Evolutionary conservation across 2,329 filamentous ascomycete species (phyloP).

Genomic region (Setomelanomma holmii): DNA sequence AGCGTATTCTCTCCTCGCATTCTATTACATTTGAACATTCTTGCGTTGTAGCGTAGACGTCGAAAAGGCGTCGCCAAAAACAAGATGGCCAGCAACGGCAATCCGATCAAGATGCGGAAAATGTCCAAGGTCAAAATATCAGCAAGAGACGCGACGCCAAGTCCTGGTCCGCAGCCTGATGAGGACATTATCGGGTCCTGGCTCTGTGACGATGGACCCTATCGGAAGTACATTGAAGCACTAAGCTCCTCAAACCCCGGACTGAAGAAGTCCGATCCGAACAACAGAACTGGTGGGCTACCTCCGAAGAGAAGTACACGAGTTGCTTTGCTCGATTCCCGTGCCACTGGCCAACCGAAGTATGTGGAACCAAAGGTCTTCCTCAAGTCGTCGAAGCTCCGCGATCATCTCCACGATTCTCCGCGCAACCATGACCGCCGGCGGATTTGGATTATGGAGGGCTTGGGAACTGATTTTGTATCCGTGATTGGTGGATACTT

Average conservation of each 20-base stretch:
- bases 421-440: slow-evolving; percentile 16
- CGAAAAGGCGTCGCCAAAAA: not conserved
- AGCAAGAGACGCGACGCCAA: slow-evolving; percentile 7
- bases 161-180: not conserved
- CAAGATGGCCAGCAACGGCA: slow-evolving; percentile 8
- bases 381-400: slow-evolving; percentile 17
- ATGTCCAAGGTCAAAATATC: slow-evolving; percentile 1
- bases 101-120: slow-evolving; percentile 5
- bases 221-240: slow-evolving; percentile 37
- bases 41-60: not conserved
- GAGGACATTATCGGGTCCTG: slow-evolving; percentile 27
- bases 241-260: slow-evolving; percentile 39
- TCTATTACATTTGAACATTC: not conserved
- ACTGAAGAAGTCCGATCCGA: slow-evolving; percentile 38
- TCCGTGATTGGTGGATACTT: slow-evolving; percentile 39
- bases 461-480: slow-evolving; percentile 38
- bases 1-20: not conserved
- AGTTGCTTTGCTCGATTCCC: slow-evolving; percentile 35
- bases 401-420: slow-evolving; percentile 20
- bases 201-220: slow-evolving; percentile 38
- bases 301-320: slow-evolving; percentile 28
- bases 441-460: slow-evolving; percentile 45
- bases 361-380: slow-evolving; percentile 28
- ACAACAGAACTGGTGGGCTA: slow-evolving; percentile 25
- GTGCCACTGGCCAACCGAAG: slow-evolving; percentile 8